phyloP scores from a whole-genome alignment of 2,329 filamentous ascomycete genomes.

The Tolypocladium cylindrosporum region DNA sequence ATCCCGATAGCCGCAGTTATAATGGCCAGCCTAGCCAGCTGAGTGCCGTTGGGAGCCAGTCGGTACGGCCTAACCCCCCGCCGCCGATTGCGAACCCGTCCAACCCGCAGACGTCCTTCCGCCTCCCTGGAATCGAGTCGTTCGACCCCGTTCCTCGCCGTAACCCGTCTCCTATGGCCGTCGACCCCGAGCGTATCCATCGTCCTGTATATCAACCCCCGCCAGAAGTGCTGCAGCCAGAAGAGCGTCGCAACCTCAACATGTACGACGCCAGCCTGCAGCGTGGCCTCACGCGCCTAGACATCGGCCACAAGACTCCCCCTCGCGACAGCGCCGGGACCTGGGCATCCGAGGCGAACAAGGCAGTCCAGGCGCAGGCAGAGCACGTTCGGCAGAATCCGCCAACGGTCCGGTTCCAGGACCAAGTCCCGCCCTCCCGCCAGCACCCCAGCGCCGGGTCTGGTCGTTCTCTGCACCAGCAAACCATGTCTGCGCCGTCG shows the following conservation, averaged over 20 bases:
- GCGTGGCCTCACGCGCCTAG: constrained; percentile 54
- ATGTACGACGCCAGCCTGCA: constrained; percentile 59
- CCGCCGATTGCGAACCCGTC: constrained; percentile 35
- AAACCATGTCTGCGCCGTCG: constrained; percentile 50
- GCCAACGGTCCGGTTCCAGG: constrained; percentile 45
- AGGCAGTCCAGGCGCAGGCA: constrained; percentile 43
- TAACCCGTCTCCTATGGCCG: constrained; percentile 65
- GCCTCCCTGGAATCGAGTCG: constrained; percentile 83
- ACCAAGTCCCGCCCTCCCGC: constrained; percentile 28
- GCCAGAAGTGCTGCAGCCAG: constrained; percentile 21
- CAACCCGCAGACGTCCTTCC: constrained; percentile 49
- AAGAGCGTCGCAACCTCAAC: constrained; percentile 40
- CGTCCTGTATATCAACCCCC: constrained; percentile 17
- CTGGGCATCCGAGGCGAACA: constrained; percentile 48
- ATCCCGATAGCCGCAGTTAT: constrained; percentile 63
- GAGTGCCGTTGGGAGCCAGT: constrained; percentile 65
- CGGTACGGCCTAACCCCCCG: constrained; percentile 43
- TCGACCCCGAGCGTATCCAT: constrained; percentile 45
- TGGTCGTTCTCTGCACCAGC: constrained; percentile 34
- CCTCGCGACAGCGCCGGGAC: constrained; percentile 40
- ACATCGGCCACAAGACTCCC: constrained; percentile 46
- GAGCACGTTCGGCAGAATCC: constrained; percentile 37
- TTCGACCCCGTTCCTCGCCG: constrained; percentile 69
- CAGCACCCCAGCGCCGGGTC: constrained; percentile 14
- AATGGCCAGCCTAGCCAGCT: constrained; percentile 60